Percentiles rank a stretch among this genome's conserved stretches.
phyloP scores from a whole-genome alignment of 768 basidiomycete genomes.

The Rhodotorula babjevae region DNA sequence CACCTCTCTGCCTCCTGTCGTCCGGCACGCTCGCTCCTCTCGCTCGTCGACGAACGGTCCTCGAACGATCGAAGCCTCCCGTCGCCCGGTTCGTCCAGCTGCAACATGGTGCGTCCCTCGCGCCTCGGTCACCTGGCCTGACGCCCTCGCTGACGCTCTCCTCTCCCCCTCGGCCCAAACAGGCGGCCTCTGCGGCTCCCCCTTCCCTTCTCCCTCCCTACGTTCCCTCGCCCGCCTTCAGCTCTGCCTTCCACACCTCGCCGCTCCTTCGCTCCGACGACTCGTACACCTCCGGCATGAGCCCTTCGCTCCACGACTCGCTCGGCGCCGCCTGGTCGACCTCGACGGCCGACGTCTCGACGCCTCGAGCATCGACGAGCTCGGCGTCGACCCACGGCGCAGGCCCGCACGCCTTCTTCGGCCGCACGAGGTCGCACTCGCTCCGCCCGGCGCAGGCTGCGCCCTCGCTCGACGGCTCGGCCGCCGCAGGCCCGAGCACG shows the following conservation, averaged over 20 bases:
- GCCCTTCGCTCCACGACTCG: not conserved
- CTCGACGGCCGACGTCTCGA: too few species aligned
- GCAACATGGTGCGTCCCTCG: not conserved
- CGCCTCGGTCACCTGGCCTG: not conserved
- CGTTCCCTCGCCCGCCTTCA: conserved; percentile 2
- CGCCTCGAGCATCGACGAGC: not conserved
- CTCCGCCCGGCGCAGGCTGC: conserved; percentile 6
- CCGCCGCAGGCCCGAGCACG: conserved; percentile 11
- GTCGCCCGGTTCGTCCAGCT: not conserved
- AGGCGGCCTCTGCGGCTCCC: not conserved
- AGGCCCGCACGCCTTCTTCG: conserved; percentile 11
- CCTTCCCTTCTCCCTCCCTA: conserved; percentile 17
- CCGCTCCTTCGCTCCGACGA: not conserved
- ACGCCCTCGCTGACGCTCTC: not conserved
- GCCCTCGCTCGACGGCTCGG: not conserved
- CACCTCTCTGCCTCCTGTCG: not conserved
- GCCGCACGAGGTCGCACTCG: conserved; percentile 16
- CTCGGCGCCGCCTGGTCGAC: not conserved
- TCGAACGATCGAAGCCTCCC: not conserved
- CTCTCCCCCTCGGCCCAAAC: not conserved
- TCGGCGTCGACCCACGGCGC: not conserved
- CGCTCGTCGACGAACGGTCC: not conserved
- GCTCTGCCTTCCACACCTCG: not conserved
- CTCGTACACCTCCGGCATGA: not conserved
- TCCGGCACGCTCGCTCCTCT: not conserved